Percentiles rank a stretch among this genome's conserved stretches.
Conservation (phyloP, 2,329 filamentous ascomycete species). For the Colletotrichum sp. region DNA sequence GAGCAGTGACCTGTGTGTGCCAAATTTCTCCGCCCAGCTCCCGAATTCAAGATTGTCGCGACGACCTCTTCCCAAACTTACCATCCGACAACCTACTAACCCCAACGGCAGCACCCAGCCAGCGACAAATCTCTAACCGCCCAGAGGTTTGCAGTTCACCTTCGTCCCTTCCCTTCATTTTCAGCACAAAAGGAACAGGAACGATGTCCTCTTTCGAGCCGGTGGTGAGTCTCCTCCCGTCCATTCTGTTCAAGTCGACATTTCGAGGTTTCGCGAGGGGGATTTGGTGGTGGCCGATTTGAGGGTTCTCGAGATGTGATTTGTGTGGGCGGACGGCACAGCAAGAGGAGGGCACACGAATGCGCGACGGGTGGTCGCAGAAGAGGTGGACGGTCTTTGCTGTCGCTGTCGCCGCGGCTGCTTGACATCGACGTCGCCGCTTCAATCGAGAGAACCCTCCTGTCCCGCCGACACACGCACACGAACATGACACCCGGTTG, state of each 20-base stretch:
- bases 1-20: slow-evolving; percentile 10
- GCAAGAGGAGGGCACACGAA: not conserved
- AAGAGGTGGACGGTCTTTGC: not conserved
- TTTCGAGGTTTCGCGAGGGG: not conserved
- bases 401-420: not conserved
- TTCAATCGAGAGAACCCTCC: not conserved
- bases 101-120: slow-evolving; percentile 24
- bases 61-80: slow-evolving; percentile 21
- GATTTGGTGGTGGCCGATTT: not conserved
- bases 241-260: not conserved
- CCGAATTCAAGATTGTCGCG: slow-evolving; percentile 23
- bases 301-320: slow-evolving; percentile 1
- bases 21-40: slow-evolving; percentile 25
- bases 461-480: not conserved
- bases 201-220: slow-evolving; percentile 74
- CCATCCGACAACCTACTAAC: slow-evolving; percentile 25
- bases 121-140: slow-evolving; percentile 24
- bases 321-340: not conserved
- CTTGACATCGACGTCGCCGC: not conserved
- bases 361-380: not conserved
- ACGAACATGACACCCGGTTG: not conserved
- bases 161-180: slow-evolving; percentile 17
- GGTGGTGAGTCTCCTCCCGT: slow-evolving; percentile 62
- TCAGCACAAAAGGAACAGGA: slow-evolving; percentile 36
- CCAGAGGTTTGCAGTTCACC: slow-evolving; percentile 26